Conservation (phyloP, 2,329 filamentous ascomycete species). For the Fusarium sublunatum region DNA sequence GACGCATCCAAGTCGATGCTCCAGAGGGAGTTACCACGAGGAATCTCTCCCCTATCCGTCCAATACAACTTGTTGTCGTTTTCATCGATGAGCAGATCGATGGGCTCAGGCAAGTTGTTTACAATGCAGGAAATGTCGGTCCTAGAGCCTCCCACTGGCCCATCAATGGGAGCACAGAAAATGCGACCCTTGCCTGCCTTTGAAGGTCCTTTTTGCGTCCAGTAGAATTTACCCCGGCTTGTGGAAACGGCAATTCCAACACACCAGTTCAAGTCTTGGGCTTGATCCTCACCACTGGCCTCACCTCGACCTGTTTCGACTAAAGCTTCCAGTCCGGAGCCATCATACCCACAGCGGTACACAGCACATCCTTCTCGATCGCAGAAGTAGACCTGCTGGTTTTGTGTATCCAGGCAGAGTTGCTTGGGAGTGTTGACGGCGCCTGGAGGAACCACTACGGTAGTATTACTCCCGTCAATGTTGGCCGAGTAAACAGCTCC, state of each 20-base stretch:
- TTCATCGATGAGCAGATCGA: constrained; percentile 67
- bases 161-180: constrained; percentile 59
- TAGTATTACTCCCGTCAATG: constrained; percentile 61
- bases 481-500: constrained; percentile 58
- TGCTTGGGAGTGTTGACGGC: constrained; percentile 62
- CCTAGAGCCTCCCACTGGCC: constrained; percentile 45
- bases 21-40: constrained; percentile 57
- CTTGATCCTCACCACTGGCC: too few relatives aligned
- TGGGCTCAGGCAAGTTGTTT: constrained; percentile 62
- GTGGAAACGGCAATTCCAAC: constrained; percentile 65
- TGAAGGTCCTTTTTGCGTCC: constrained; percentile 68
- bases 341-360: constrained; percentile 54
- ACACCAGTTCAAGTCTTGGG: constrained; percentile 54
- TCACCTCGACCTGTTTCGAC: background rate
- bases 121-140: constrained; percentile 58
- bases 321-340: constrained; percentile 19
- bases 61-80: constrained; percentile 62
- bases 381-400: constrained; percentile 54
- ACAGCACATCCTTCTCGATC: constrained; percentile 58
- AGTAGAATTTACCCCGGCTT: constrained; percentile 61
- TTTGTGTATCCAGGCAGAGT: constrained; percentile 3
- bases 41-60: constrained; percentile 70
- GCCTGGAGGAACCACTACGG: constrained; percentile 57
- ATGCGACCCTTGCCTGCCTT: constrained; percentile 65
- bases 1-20: background rate